Base-by-base conservation (phyloP, 768 basidiomycete species). In the Strobilomyces confusus region DNA sequence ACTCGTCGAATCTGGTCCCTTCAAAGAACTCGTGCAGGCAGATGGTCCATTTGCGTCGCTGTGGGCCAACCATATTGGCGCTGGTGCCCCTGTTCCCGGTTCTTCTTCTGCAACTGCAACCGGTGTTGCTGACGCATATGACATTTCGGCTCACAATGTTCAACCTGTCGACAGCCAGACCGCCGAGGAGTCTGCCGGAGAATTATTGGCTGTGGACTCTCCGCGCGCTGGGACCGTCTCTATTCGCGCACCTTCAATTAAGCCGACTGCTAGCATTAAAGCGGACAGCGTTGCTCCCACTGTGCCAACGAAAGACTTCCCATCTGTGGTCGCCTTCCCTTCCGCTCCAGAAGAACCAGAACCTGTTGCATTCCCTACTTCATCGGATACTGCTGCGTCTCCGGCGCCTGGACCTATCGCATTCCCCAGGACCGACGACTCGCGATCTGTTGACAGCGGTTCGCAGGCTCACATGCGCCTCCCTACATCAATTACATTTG, bases 1-100 rank as follows among this genome's bases (percentile, higher is more conserved):
- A 63, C 86, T 98, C 42, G 76, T 88, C 36, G 95, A 98, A 69
- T 80, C 81, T 54, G 92, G 92, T 9, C 80, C 72, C 38, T 92
- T 92, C 69, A 82, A 80, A 53, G 90, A 94, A 56, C 76, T 97
- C 30, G 71, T 94, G 43, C 81, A 82, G 29, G 70, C 72, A 42
- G 80, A 87, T 58, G 89, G 89, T 47, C 63, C 82, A 36, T 94
- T 93, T 61, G 87, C 89, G 13, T 76, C 80, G 1, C 88, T 95
- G 89, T 97, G 94, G 93, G 84, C 88, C 1, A 83, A 91, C 65
- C 89, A 95, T 63, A 75, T 87, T 29, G 82, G 83, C 22, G 77
- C 85, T 5, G 77, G 80, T 48, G 72, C 71, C 55, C 69, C 76
- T 15, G 62, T 73, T 34, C 70, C 75, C 5, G 59, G 64, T 19